Percentiles rank a stretch among this genome's conserved stretches.
Conservation (phyloP, 768 basidiomycete genomes). For the Cystofilobasidium macerans region DNA sequence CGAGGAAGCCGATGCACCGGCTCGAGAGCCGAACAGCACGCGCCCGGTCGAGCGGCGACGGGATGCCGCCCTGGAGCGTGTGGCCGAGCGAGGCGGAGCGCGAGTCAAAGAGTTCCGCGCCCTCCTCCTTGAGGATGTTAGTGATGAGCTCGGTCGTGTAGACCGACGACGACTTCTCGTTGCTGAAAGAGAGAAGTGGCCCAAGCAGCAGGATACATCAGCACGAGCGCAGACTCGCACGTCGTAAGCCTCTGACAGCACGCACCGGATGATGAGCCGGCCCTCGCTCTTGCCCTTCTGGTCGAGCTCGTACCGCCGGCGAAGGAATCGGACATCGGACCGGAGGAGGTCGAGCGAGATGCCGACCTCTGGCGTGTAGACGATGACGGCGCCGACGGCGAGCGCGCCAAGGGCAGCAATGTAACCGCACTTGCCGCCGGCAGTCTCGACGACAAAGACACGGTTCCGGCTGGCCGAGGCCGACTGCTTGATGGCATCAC, state of each 20-base stretch:
- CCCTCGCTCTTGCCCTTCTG: slow-evolving; percentile 83
- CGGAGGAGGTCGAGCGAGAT: slow-evolving; percentile 71
- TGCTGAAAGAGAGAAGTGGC: slow-evolving; percentile 44
- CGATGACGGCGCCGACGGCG: slow-evolving; percentile 82
- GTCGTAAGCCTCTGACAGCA: slow-evolving; percentile 12
- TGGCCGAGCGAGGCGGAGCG: slow-evolving; percentile 93
- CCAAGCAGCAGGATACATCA: background rate
- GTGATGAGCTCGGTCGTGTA: slow-evolving; percentile 87
- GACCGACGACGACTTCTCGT: slow-evolving; percentile 71
- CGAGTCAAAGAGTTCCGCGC: slow-evolving; percentile 80
- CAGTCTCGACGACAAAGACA: slow-evolving; percentile 96
- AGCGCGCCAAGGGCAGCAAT: slow-evolving; percentile 90
- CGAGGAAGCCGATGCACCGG: slow-evolving; percentile 89
- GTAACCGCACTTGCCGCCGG: slow-evolving; percentile 93
- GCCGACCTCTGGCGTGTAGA: slow-evolving; percentile 87
- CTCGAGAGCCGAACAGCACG: slow-evolving; percentile 80
- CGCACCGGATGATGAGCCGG: slow-evolving; percentile 78
- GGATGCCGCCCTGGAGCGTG: slow-evolving; percentile 89
- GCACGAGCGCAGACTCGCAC: background rate
- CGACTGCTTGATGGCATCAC: slow-evolving; percentile 97
- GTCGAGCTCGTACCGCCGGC: slow-evolving; percentile 72
- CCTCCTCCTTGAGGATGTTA: slow-evolving; percentile 90
- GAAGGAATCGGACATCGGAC: slow-evolving; percentile 77
- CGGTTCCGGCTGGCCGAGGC: slow-evolving; percentile 90
- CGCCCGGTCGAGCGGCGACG: slow-evolving; percentile 85